These are phyloP conservation scores for Dioszegia aurantiaca DNA, from an alignment of 768 basidiomycete species.

Conservation along the genomic window DNA sequence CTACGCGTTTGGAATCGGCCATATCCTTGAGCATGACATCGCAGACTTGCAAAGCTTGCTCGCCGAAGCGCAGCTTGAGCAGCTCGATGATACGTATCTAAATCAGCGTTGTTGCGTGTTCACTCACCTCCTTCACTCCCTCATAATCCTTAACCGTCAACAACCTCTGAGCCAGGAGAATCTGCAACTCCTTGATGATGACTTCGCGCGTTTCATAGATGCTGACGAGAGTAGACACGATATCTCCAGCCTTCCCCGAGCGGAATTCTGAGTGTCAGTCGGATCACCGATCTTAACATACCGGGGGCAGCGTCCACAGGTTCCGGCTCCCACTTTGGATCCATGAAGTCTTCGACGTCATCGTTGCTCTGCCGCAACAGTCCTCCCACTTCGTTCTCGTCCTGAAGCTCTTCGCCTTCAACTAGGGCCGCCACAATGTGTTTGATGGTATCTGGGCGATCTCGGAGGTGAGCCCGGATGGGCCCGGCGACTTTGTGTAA, in stretches of 20 bases:
- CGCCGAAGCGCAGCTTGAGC: constrained; percentile 92
- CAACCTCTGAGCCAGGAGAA: constrained; percentile 80
- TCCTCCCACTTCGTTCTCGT: constrained; percentile 65
- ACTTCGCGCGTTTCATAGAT: constrained; percentile 97
- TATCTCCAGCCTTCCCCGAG: constrained; percentile 83
- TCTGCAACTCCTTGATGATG: constrained; percentile 92
- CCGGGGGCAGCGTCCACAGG: constrained; percentile 94
- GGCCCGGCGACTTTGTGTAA: constrained; percentile 92
- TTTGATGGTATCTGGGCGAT: constrained; percentile 83
- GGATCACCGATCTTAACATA: constrained; percentile 49
- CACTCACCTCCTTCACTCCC: constrained; percentile 64
- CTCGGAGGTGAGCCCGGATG: constrained; percentile 77
- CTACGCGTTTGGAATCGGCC: constrained; percentile 86
- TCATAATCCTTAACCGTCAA: constrained; percentile 76
- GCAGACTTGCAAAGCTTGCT: constrained; percentile 85
- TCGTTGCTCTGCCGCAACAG: constrained; percentile 59
- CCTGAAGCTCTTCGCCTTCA: constrained; percentile 77
- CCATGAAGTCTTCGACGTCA: constrained; percentile 73
- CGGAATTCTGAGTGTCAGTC: constrained; percentile 67
- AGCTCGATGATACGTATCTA: constrained; percentile 91
- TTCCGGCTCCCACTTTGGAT: constrained; percentile 93
- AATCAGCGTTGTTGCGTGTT: neutral
- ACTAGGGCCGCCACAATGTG: constrained; percentile 89
- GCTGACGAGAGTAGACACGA: constrained; percentile 92
- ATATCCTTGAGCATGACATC: constrained; percentile 98